Evolutionary conservation across 176 grass and related monocot genomes (phyloP), one percentile per base, ranked within the genome.

Genomic region (Stipa capillata): DNA sequence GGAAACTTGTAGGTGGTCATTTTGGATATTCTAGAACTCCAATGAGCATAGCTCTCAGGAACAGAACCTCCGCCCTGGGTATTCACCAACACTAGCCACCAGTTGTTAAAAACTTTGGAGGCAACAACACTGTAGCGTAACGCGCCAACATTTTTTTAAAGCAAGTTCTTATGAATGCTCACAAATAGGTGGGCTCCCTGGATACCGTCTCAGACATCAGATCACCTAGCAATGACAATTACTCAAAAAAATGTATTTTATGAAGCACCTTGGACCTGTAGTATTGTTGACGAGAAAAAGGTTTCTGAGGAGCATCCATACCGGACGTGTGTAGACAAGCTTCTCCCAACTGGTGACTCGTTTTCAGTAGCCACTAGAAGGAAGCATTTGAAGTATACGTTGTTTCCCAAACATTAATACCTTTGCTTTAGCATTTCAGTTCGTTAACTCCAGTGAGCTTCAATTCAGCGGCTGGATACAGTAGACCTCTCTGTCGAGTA

Each of bases 361-460:
- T 51, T 49, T n/a, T 82, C 65, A 13, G 66, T 1, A 28, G 58
- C 43, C 32, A 32, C 25, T 21, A 37, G 37, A 83, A 73, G 57
- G 69, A n/a, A 29, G 25, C 55, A 28, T 31, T 54, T 17, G 17
- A 25, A 52, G 34, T 60, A 10, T n/a, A n/a, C 64, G 23, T 55
- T 55, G 17, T 50, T 84, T 43, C 69, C 62, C 14, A 8, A 0
- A 3, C 39, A 69, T 49, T 64, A 55, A 75, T 50, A 14, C 63
- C 73, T 49, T 49, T 59, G 40, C 31, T 84, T 72, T 69, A 57
- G 73, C 73, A 24, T 39, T 70, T 60, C 40, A 69, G 40, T 39
- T 49, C 39, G 72, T 20, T 1, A 36, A 68, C 49, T 66, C 71
- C 33, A 28, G 69, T 16, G 45, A 53, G 45, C 58, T 74, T 40